These are phyloP conservation scores for Gonapodya prolifera DNA, from an alignment of 192 early-diverging fungal genomes.

Conservation along the genomic window DNA sequence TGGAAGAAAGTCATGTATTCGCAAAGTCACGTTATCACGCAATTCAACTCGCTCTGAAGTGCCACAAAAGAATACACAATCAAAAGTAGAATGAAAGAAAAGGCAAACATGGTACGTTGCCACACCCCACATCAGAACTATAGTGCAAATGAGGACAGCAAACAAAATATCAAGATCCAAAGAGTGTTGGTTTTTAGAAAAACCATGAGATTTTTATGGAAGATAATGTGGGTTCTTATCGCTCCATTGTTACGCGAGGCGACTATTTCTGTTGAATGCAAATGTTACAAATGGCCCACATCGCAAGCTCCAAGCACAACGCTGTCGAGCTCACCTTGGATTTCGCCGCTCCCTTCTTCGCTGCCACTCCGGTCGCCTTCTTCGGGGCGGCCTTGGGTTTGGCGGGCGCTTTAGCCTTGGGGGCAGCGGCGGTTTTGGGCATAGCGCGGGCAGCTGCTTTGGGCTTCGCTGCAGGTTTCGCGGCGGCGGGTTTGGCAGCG, in stretches of 20 bases:
- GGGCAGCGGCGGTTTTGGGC: constrained; percentile 22
- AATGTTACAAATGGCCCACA: not conserved
- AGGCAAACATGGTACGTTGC: too few species aligned
- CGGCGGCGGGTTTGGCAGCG: not conserved
- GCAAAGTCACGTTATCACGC: too few species aligned
- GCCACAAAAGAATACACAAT: not conserved
- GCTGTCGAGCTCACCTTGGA: not conserved
- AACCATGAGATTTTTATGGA: not conserved
- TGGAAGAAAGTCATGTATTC: too few species aligned
- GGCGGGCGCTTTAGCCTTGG: constrained; percentile 14
- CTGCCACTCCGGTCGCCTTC: not conserved
- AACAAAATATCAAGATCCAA: not conserved
- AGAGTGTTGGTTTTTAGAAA: not conserved
- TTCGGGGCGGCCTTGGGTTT: constrained; percentile 2
- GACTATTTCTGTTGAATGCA: not conserved
- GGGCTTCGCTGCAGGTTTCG: not conserved
- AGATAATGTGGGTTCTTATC: not conserved
- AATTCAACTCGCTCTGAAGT: not conserved
- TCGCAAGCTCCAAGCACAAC: not conserved
- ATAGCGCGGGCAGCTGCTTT: constrained; percentile 25
- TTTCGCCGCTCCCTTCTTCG: not conserved
- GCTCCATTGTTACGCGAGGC: not conserved
- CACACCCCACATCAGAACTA: too few species aligned
- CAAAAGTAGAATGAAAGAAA: not conserved
- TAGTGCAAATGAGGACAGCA: not conserved